Evolutionary conservation across 2,329 filamentous ascomycete species (phyloP).

Genomic region (Teratosphaeria zuluensis): DNA sequence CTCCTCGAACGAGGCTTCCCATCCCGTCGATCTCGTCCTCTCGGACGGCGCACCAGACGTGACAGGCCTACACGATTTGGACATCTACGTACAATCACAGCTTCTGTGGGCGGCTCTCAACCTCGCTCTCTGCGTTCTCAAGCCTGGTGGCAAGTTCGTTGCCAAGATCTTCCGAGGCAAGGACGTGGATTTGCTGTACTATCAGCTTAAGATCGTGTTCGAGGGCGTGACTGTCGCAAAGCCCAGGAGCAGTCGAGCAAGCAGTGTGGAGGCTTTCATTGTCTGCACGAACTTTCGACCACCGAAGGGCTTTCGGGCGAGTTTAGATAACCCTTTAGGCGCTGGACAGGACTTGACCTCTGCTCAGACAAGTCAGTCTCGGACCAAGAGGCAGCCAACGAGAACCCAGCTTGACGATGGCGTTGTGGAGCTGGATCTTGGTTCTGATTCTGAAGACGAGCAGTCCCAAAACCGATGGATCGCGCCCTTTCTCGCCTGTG

Average conservation of each 20-base stretch:
- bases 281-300: constrained; percentile 86
- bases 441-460: constrained; percentile 37
- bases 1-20: constrained; percentile 39
- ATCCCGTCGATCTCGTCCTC: constrained; percentile 84
- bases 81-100: constrained; percentile 96
- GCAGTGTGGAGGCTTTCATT: constrained; percentile 92
- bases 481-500: constrained; percentile 92
- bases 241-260: constrained; percentile 86
- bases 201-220: constrained; percentile 88
- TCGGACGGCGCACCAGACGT: constrained; percentile 95
- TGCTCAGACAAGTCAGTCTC: constrained; percentile 10
- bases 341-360: constrained; percentile 20
- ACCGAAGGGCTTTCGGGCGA: constrained; percentile 64
- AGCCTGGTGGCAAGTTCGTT: constrained; percentile 89
- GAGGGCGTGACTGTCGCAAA: constrained; percentile 82
- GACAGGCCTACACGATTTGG: constrained; percentile 89
- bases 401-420: constrained; percentile 35
- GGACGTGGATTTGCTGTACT: constrained; percentile 91
- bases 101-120: constrained; percentile 90
- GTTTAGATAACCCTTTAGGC: constrained; percentile 64
- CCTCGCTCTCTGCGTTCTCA: constrained; percentile 82
- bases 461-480: constrained; percentile 62
- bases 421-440: constrained; percentile 37
- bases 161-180: constrained; percentile 94
- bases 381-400: neutral